Conservation (phyloP, 202 grass and related monocot genomes). For the Eragrostis tef region DNA sequence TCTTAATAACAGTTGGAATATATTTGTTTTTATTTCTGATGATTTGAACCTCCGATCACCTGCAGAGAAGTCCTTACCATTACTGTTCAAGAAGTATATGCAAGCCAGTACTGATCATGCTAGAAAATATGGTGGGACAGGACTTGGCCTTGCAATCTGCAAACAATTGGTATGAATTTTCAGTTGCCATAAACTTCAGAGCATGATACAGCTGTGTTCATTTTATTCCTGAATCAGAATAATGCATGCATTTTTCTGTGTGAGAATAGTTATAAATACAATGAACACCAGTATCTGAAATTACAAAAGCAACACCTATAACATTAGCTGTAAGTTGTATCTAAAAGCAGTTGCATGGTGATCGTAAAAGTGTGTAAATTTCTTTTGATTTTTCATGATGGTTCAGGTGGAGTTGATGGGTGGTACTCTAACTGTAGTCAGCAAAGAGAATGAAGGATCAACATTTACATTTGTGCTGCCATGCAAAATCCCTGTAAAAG, state of each 20-base stretch:
- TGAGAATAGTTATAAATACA: conserved; percentile 1
- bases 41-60: conserved; percentile 39
- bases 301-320: conserved; percentile 25
- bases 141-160: conserved; percentile 95
- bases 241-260: conserved; percentile 2
- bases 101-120: conserved; percentile 93
- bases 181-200: conserved; percentile 31
- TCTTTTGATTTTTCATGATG: conserved; percentile 29
- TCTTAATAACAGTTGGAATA: conserved; percentile 24
- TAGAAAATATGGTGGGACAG: conserved; percentile 90
- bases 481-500: conserved; percentile 75
- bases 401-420: conserved; percentile 92
- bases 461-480: conserved; percentile 83
- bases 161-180: conserved; percentile 79
- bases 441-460: conserved; percentile 79
- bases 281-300: conserved; percentile 27
- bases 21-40: conserved; percentile 38
- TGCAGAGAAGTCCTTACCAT: conserved; percentile 82
- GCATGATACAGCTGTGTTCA: neutral
- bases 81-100: conserved; percentile 90
- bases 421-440: conserved; percentile 71
- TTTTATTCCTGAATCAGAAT: conserved; percentile 1
- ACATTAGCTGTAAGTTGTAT: conserved; percentile 23
- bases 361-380: conserved; percentile 34
- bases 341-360: conserved; percentile 17